phyloP scores from a whole-genome alignment of 2,329 filamentous ascomycete species.

The Venturia asperata region DNA sequence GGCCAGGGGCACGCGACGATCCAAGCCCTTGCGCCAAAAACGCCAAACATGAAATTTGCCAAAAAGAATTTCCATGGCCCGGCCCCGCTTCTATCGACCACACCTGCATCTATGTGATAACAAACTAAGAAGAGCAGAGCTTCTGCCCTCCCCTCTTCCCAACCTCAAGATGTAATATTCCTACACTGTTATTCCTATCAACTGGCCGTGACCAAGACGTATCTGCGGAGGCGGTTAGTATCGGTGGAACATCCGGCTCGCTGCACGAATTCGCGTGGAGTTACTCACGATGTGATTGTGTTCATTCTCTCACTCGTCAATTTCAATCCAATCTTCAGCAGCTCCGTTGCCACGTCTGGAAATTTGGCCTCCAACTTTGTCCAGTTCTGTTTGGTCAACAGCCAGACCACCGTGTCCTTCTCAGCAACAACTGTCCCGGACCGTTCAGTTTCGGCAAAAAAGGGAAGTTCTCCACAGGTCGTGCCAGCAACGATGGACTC shows the following conservation, averaged over 20 bases:
- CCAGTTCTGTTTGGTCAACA: slow-evolving; percentile 68
- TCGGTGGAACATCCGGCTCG: slow-evolving; percentile 6
- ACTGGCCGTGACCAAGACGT: slow-evolving; percentile 37
- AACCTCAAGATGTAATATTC: slow-evolving; percentile 3
- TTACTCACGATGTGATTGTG: slow-evolving; percentile 52
- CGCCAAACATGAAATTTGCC: slow-evolving; percentile 2
- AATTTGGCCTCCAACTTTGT: slow-evolving; percentile 62
- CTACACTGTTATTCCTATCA: slow-evolving; percentile 21
- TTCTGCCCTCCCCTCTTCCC: slow-evolving; percentile 5
- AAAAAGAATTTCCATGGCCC: neutral
- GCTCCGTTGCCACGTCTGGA: slow-evolving; percentile 70
- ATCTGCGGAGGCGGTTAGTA: slow-evolving; percentile 24
- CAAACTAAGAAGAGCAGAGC: neutral
- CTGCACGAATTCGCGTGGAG: slow-evolving; percentile 12
- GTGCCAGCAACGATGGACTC: slow-evolving; percentile 92
- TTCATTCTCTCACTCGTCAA: slow-evolving; percentile 90
- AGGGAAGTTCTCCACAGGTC: slow-evolving; percentile 91
- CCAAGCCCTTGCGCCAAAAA: neutral
- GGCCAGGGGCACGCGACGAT: neutral
- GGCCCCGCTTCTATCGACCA: neutral
- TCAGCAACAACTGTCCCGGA: slow-evolving; percentile 84
- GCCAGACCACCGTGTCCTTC: slow-evolving; percentile 74
- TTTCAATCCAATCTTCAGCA: slow-evolving; percentile 83
- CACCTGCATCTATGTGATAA: slow-evolving; percentile 10
- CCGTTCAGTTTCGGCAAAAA: slow-evolving; percentile 83